These are phyloP conservation scores for Pyricularia pennisetigena DNA, from an alignment of 2,329 filamentous ascomycete genomes.

Conservation along the genomic window DNA sequence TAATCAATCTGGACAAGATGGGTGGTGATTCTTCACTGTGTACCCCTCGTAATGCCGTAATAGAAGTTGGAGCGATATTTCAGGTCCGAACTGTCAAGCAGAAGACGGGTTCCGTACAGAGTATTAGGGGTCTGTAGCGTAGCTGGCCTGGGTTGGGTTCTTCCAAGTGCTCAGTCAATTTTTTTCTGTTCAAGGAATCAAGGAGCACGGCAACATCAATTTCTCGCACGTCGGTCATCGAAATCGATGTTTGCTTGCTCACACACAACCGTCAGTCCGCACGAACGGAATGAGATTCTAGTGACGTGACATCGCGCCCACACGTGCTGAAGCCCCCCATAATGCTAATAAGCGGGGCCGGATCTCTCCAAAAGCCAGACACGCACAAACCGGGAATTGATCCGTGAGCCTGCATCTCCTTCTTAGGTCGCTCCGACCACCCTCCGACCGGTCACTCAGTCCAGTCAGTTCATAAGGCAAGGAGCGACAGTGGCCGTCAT, in stretches of 20 bases:
- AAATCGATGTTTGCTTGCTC: background rate
- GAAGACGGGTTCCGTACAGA: background rate
- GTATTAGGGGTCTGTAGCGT: background rate
- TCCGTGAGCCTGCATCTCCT: too few relatives aligned
- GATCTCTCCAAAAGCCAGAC: background rate
- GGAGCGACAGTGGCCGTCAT: too few relatives aligned
- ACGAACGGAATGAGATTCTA: background rate
- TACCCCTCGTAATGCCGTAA: background rate
- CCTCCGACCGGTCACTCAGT: too few relatives aligned
- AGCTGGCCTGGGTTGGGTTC: background rate
- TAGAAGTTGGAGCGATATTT: background rate
- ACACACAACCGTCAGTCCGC: background rate
- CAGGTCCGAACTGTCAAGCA: background rate
- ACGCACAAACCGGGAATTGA: too few relatives aligned
- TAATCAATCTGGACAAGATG: background rate
- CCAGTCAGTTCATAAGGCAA: too few relatives aligned
- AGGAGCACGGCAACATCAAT: background rate
- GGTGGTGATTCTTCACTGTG: background rate
- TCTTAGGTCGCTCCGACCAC: too few relatives aligned
- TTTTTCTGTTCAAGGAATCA: background rate
- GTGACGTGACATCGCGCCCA: background rate
- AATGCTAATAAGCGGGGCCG: background rate
- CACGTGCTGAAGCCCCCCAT: background rate
- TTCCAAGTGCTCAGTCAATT: background rate
- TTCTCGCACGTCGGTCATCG: background rate